phyloP scores from a whole-genome alignment of 2,329 filamentous ascomycete species.

The Colletotrichum scovillei region DNA sequence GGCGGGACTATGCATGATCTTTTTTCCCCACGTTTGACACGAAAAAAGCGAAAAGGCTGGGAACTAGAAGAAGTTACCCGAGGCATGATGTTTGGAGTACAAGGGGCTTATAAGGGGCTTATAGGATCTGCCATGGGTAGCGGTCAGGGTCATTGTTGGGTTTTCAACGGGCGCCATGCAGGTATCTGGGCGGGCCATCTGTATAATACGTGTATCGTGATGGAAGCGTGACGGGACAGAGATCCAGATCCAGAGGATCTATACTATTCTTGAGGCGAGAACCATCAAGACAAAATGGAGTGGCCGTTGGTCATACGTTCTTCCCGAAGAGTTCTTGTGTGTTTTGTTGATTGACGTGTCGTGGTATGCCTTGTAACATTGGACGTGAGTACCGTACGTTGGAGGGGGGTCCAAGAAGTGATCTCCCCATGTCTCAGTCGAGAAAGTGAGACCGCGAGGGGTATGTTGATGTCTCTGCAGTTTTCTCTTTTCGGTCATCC shows the following conservation, averaged over 20 bases:
- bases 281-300: neutral
- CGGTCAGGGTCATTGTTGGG: neutral
- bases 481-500: neutral
- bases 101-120: neutral
- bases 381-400: neutral
- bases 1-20: neutral
- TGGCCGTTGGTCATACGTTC: neutral
- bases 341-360: neutral
- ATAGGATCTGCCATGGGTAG: neutral
- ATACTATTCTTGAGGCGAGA: neutral
- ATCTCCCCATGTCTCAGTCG: conserved; percentile 1
- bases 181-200: neutral
- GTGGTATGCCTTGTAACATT: neutral
- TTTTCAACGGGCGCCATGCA: neutral
- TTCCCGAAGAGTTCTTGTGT: neutral
- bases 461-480: neutral
- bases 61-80: neutral
- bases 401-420: too few relatives aligned
- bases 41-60: neutral
- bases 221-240: neutral
- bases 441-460: neutral
- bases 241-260: neutral
- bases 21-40: neutral
- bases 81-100: conserved; percentile 10
- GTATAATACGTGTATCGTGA: conserved; percentile 30